Evolutionary conservation across 2,329 filamentous ascomycete genomes (phyloP).

Genomic region (Alternaria sp.): DNA sequence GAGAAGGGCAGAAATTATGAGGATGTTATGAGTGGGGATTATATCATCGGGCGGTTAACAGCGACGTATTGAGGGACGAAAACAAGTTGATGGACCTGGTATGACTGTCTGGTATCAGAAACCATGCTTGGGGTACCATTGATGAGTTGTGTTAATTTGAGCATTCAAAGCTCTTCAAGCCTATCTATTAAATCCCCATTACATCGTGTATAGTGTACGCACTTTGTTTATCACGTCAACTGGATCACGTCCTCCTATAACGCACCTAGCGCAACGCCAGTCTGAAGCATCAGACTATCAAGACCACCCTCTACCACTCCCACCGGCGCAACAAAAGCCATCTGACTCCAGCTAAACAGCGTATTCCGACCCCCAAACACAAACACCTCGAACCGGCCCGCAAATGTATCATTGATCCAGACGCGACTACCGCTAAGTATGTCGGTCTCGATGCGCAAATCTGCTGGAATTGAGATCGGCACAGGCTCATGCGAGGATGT

Average conservation of each 20-base stretch:
- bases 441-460: slow-evolving; percentile 55
- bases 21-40: slow-evolving; percentile 79
- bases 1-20: slow-evolving; percentile 78
- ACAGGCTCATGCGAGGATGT: slow-evolving; percentile 55
- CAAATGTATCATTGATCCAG: slow-evolving; percentile 56
- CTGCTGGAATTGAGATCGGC: slow-evolving; percentile 39
- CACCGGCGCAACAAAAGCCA: slow-evolving; percentile 62
- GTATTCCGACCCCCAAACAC: slow-evolving; percentile 61
- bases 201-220: not conserved
- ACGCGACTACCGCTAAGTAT: slow-evolving; percentile 56
- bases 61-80: slow-evolving; percentile 63
- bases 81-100: not conserved
- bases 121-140: not conserved
- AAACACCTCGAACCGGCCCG: slow-evolving; percentile 61
- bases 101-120: not conserved
- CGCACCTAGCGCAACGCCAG: not conserved
- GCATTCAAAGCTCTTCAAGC: not conserved
- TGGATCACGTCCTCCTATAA: not conserved
- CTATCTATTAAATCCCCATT: not conserved
- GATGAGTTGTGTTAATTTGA: not conserved
- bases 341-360: slow-evolving; percentile 62
- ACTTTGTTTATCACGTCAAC: not conserved
- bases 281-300: slow-evolving; percentile 15
- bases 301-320: slow-evolving; percentile 43
- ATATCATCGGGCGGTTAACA: slow-evolving; percentile 76